phyloP scores from a whole-genome alignment of 2,329 filamentous ascomycete genomes.

The Fusarium veterinarium region DNA sequence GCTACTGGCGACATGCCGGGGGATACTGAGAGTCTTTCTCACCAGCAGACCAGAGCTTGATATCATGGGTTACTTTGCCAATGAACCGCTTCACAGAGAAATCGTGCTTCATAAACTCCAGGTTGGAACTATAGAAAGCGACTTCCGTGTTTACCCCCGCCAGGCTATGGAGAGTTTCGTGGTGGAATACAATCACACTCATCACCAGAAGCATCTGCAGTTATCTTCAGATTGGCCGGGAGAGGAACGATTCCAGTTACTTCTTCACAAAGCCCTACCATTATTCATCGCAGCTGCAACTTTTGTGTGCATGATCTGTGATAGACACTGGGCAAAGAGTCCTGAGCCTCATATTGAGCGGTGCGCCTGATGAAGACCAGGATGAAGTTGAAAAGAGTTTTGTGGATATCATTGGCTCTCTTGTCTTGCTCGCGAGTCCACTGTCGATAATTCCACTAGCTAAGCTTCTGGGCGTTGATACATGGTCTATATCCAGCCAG shows the following conservation, averaged over 20 bases:
- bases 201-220: neutral
- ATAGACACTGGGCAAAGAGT: neutral
- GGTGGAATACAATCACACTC: neutral
- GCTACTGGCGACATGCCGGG: rapidly evolving
- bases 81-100: neutral
- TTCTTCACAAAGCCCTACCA: neutral
- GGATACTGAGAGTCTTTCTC: neutral
- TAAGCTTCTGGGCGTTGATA: neutral
- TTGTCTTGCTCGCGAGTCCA: constrained; percentile 41
- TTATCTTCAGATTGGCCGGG: neutral
- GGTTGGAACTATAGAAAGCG: neutral
- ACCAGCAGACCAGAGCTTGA: neutral
- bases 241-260: rapidly evolving
- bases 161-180: rapidly evolving
- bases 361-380: neutral
- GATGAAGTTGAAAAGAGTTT: rapidly evolving
- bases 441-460: constrained; percentile 19
- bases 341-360: neutral
- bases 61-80: neutral
- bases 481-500: neutral
- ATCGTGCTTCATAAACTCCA: neutral
- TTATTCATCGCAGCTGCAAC: neutral
- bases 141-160: neutral
- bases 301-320: neutral
- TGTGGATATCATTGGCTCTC: constrained; percentile 34